Evolutionary conservation across 2,329 filamentous ascomycete genomes (phyloP).

Genomic region (Penicillium janthinellum): DNA sequence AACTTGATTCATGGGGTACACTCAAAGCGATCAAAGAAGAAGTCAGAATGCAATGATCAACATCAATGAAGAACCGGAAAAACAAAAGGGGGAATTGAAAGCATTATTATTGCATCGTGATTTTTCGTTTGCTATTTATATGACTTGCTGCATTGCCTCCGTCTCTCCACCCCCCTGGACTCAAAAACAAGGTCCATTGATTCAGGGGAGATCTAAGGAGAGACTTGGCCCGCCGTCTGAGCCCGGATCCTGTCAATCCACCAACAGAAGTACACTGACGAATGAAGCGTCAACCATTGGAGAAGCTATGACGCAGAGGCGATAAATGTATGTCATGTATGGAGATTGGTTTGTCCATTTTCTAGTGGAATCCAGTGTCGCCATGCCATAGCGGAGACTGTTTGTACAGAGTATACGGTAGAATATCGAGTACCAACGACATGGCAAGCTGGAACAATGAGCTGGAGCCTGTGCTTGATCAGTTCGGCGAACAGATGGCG

Average conservation of each 20-base stretch:
- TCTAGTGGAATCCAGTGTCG: not conserved
- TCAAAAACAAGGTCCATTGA: not conserved
- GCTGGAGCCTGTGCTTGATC: conserved; percentile 12
- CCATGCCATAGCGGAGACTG: not conserved
- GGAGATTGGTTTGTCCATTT: not conserved
- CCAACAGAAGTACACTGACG: not conserved
- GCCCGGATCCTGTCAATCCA: not conserved
- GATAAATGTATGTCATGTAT: not conserved
- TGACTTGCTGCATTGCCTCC: not conserved
- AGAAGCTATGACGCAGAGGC: not conserved
- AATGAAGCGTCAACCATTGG: not conserved
- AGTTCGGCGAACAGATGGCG: conserved; percentile 14
- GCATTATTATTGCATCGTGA: conserved; percentile 11
- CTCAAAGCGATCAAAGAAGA: not conserved
- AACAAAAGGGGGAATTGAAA: conserved; percentile 5
- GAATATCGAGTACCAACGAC: not conserved
- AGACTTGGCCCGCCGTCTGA: not conserved
- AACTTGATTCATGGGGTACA: not conserved
- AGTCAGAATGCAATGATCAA: not conserved
- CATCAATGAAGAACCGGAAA: not conserved
- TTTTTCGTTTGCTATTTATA: conserved; percentile 13
- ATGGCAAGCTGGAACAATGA: not conserved
- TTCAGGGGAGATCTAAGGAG: conserved; percentile 6
- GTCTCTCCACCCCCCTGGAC: not conserved
- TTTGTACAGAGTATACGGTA: too few species aligned